Base-by-base conservation (phyloP, 2,329 filamentous ascomycete genomes). In the Knufia petricola region DNA sequence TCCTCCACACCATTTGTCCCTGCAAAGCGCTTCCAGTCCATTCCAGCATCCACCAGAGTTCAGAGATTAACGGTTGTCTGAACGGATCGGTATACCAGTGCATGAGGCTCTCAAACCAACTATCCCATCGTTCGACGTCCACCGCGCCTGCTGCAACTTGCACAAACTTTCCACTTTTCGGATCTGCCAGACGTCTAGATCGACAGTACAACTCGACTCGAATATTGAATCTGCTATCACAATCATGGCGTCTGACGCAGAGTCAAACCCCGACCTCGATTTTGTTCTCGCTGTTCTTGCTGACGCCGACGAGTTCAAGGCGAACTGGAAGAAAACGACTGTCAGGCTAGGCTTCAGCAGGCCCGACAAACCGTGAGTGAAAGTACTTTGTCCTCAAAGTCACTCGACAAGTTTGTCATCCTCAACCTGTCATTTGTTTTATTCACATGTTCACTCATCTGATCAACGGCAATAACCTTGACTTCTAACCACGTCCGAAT, bases 301-400 rank as follows among this genome's bases (percentile, higher is more conserved):
- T 19, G 24, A 8, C 15, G 30, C 30, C 7, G 32, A 36, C 37
- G 43, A 46, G 15, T 47, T 47, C 32, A 47, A 30, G 24, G 13
- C 32, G 9, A 39, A 39, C 44, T 47, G 44, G 44, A 47, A 38
- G 26, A 19, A 15, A 38, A 21, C 24, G 2, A 39, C 12, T 17
- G n/a, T 30, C n/a, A 39, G 23, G 34, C 23, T 39, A 4, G 32
- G 32, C 15, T 38, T 26, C 21, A 39, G 32, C 19, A 24, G 44
- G 15, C 32, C 32, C 6, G 44, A 39, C n/a, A 9, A 38, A 6
- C 9, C 30, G 44, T 47, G 23, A 47, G 44, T 42, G 15, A 38
- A 9, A 34, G 20, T n/a, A 44, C 39, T 31, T 36, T 46, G 28
- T 24, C 26, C 28, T 21, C 31, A 19, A 17, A 9, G 7, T 19